Base-by-base conservation (phyloP, 2,329 filamentous ascomycete genomes). In the Colletotrichum sp. region DNA sequence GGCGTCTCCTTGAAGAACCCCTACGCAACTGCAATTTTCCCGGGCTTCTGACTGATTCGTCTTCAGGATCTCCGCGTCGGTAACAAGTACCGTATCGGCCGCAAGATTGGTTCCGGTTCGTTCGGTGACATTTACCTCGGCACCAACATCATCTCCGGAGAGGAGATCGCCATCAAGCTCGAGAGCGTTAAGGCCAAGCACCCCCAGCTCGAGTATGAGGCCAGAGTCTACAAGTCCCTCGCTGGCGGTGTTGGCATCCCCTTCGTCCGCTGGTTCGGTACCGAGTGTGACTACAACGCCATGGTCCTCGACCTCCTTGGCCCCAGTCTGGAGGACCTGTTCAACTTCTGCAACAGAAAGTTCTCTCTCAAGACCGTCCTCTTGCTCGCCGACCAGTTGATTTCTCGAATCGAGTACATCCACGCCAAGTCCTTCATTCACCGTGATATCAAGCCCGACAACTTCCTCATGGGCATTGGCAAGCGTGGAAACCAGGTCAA, bases 281-380 rank as follows among this genome's bases (percentile, higher is more conserved):
- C 96, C 77, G 97, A 99, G 88, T 99, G 96, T 87, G 97, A 99
- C 89, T 99, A 99, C 93, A 99, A 99, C 88, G 97, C 97, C 85
- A 99, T 99, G 97, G 97, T 99, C 68, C 93, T 99, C 79, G 97
- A 99, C 83, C 93, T 99, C 30, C 94, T 99, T 74, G 97, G 97
- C 52, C 97, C 97, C 80, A 97, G 94, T 83, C 88, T 99, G 86
- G 97, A 99, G 88, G 97, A 99, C 84, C 92, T 99, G 39, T 99
- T 99, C 95, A 99, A 99, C 92, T 99, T 99, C 87, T 99, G 97
- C 93, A 99, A 99, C 93, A 94, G 97, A 86, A 99, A 99, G 86
- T 99, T 99, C 90, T 98, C 97, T 15, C 89, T 99, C 80, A 99
- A 99, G 94, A 99, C 97, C 1, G 97, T 99, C 32, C 91, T 99